These are phyloP conservation scores for Cytospora schulzeri DNA, from an alignment of 2,329 filamentous ascomycete genomes.

Conservation along the genomic window DNA sequence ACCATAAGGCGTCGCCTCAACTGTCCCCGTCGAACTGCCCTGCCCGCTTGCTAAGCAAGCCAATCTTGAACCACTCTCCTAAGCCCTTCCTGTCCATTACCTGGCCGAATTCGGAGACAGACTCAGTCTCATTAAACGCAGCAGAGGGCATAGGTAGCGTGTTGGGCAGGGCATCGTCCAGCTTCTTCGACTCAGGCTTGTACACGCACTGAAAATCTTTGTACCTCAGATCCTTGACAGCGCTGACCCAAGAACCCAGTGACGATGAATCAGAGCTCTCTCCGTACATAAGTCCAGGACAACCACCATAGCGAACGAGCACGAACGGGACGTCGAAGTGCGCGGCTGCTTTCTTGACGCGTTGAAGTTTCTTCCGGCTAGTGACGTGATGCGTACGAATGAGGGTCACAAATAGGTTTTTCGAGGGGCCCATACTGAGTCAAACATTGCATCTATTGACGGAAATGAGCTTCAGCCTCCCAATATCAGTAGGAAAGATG, in stretches of 20 bases:
- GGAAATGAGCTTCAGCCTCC: background rate
- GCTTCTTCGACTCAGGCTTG: constrained; percentile 46
- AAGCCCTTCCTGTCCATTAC: constrained; percentile 63
- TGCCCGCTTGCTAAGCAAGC: constrained; percentile 25
- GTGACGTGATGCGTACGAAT: constrained; percentile 83
- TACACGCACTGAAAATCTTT: constrained; percentile 70
- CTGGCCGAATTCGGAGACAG: constrained; percentile 65
- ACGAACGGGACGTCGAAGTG: constrained; percentile 62
- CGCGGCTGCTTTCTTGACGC: constrained; percentile 65
- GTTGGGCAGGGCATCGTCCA: background rate
- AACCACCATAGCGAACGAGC: constrained; percentile 66
- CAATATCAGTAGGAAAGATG: background rate
- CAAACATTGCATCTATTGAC: background rate
- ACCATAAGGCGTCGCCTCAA: background rate
- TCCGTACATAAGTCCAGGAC: constrained; percentile 79
- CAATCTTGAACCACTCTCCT: constrained; percentile 54
- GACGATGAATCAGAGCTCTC: constrained; percentile 57
- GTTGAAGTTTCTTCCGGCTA: constrained; percentile 69
- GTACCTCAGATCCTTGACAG: constrained; percentile 67
- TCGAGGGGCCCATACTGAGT: constrained; percentile 12
- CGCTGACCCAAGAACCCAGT: constrained; percentile 65
- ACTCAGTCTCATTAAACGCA: constrained; percentile 59
- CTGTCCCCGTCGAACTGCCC: constrained; percentile 24
- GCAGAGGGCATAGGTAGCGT: constrained; percentile 8
- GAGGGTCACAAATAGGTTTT: constrained; percentile 51